Base-by-base conservation (phyloP, 371 early-diverging fungal genomes). In the Rhizopus stolonifer region DNA sequence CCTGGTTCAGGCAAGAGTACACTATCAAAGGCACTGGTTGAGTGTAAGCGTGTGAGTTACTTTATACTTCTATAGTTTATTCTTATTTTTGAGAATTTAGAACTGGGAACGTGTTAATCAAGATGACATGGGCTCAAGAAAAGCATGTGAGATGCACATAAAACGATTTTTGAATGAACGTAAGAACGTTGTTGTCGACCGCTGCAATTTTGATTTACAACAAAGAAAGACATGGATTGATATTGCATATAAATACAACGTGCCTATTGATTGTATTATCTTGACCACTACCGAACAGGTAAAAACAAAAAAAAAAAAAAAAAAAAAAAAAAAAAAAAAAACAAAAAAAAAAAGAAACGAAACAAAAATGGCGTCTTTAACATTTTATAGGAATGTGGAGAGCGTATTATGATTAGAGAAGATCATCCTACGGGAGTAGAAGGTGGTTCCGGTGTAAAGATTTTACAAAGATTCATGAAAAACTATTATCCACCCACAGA, bases 351-450 rank as follows among this genome's bases (percentile, higher is more conserved):
- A 39, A 10, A 40, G 40, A n/a, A n/a, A 1, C 4, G 2, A 11
- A 14, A n/a, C n/a, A 11, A n/a, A 23, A 36, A 18, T 24, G 17
- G 5, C n/a, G 2, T 33, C 15, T n/a, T 19, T 33, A 21, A 10
- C 1, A 18, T 26, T 19, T 22, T 34, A 31, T 68, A 79, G 63
- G 69, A 72, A 58, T 87, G 87, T 67, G 70, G 75, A 58, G 65
- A 74, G 34, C 82, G 90, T 7, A 84, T 89, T 15, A 54, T 70
- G 23, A 62, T 60, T 10, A 75, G 90, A 21, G 48, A 56, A 51
- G 69, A 84, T n/a, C 90, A 90, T 64, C 86, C 88, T 23, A 87
- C 88, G 3, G 84, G 85, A 26, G 89, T 90, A n/a, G 69, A 70
- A 15, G 89, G 90, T 19, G 49, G 67, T 22, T 60, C 76, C 31